Evolutionary conservation across 2,329 filamentous ascomycete species (phyloP).

Genomic region (Drechmeria coniospora): DNA sequence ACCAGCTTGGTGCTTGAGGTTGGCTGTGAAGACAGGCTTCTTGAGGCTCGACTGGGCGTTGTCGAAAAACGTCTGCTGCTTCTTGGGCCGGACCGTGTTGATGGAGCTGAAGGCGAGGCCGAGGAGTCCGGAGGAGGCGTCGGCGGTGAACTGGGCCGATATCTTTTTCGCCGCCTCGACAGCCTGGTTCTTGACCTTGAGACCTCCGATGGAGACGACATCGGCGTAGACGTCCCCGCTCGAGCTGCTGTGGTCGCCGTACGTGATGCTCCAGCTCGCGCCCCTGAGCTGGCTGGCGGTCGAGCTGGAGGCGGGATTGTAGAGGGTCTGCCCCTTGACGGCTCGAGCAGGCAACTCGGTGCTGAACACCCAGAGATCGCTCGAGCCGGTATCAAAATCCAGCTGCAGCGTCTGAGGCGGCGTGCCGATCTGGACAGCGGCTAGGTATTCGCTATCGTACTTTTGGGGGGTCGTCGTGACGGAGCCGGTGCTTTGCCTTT

Average conservation of each 20-base stretch:
- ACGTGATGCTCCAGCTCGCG: constrained; percentile 25
- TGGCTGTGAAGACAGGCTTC: constrained; percentile 46
- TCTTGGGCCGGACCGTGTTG: constrained; percentile 24
- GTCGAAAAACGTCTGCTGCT: constrained; percentile 28
- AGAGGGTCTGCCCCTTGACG: constrained; percentile 24
- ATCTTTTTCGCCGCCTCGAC: constrained; percentile 28
- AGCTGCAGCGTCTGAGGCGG: constrained; percentile 7
- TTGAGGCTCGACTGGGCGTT: constrained; percentile 11
- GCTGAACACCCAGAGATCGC: constrained; percentile 21
- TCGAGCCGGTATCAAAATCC: constrained; percentile 11
- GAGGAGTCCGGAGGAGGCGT: constrained; percentile 27
- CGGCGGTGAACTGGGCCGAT: constrained; percentile 22
- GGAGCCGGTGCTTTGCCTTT: constrained; percentile 3
- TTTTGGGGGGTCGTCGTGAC: constrained; percentile 3
- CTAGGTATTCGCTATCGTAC: constrained; percentile 5
- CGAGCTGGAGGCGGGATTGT: constrained; percentile 21
- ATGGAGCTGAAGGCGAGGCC: constrained; percentile 26
- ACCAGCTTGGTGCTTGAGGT: constrained; percentile 37
- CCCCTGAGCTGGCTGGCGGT: constrained; percentile 21
- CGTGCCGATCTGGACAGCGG: constrained; percentile 7
- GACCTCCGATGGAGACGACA: constrained; percentile 23
- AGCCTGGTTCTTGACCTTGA: constrained; percentile 24
- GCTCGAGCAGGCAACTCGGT: constrained; percentile 22
- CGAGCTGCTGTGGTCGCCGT: constrained; percentile 27
- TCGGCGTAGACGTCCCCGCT: constrained; percentile 28